A percentile compares a stretch with the other conserved stretches of the same genome.
These are phyloP conservation scores for Artemisia argyi DNA, from an alignment of 129 eudicot genomes.

Conservation along the genomic window DNA sequence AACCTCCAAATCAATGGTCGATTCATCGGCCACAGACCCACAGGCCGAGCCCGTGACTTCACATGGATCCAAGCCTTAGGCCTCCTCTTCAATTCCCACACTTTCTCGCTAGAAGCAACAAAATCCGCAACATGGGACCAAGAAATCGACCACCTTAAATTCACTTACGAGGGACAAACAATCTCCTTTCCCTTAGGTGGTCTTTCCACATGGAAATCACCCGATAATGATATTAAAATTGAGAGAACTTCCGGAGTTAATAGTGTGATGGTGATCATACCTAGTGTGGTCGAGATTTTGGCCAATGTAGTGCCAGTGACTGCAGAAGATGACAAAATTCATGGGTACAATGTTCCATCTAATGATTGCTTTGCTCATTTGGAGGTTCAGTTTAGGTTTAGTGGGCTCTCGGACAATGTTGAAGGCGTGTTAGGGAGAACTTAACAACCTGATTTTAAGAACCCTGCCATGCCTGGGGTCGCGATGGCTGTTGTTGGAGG, in stretches of 20 bases:
- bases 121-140: slow-evolving; percentile 51
- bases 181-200: slow-evolving; percentile 30
- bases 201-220: slow-evolving; percentile 43
- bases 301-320: slow-evolving; percentile 57
- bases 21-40: slow-evolving; percentile 68
- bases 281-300: slow-evolving; percentile 43
- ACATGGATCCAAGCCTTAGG: slow-evolving; percentile 88
- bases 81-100: slow-evolving; percentile 48
- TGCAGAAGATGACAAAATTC: slow-evolving; percentile 47
- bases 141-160: slow-evolving; percentile 46
- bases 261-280: slow-evolving; percentile 40
- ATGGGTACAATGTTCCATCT: slow-evolving; percentile 47
- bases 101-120: slow-evolving; percentile 64
- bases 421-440: slow-evolving; percentile 64
- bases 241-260: slow-evolving; percentile 50
- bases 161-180: slow-evolving; percentile 40
- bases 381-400: slow-evolving; percentile 56
- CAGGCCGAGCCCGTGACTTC: slow-evolving; percentile 61
- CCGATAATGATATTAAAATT: slow-evolving; percentile 30
- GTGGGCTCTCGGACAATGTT: slow-evolving; percentile 39
- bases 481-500: slow-evolving; percentile 78
- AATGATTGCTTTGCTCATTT: slow-evolving; percentile 56
- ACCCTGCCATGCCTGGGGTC: slow-evolving; percentile 55
- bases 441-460: slow-evolving; percentile 51
- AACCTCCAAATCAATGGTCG: slow-evolving; percentile 79